phyloP scores from a whole-genome alignment of 345 rosid species.

The Sapria himalayana region DNA sequence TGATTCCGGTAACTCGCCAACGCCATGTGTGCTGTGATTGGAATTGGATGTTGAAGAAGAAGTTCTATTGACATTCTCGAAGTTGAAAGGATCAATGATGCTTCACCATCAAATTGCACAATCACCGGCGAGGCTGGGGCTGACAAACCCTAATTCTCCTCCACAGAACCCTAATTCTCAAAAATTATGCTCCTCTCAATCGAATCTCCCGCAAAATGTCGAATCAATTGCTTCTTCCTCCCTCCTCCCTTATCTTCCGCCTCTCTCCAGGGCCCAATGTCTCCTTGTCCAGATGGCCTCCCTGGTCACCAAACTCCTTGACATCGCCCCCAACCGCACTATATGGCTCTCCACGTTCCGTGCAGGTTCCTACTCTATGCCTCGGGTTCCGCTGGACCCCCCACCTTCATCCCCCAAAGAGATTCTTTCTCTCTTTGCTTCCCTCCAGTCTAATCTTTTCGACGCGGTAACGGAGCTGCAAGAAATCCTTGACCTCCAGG shows the following conservation, averaged over 20 bases:
- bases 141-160: constrained; percentile 62
- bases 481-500: constrained; percentile 89
- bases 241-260: constrained; percentile 73
- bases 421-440: constrained; percentile 34
- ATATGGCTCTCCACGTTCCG: constrained; percentile 62
- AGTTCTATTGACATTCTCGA: constrained; percentile 4
- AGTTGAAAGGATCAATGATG: constrained; percentile 17
- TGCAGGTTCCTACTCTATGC: constrained; percentile 29
- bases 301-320: constrained; percentile 49
- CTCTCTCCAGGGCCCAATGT: constrained; percentile 62
- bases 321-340: constrained; percentile 57
- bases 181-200: constrained; percentile 23
- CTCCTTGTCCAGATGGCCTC: constrained; percentile 75
- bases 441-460: constrained; percentile 77
- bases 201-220: constrained; percentile 5
- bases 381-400: constrained; percentile 31
- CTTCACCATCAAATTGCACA: constrained; percentile 66
- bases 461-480: constrained; percentile 81
- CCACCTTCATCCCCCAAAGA: constrained; percentile 50
- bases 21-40: too few relatives aligned
- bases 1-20: too few relatives aligned
- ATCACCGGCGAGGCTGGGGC: constrained; percentile 74
- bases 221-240: constrained; percentile 34
- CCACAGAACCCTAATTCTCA: constrained; percentile 46
- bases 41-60: constrained; percentile 7